Conservation (phyloP, 208 protist species). For the Zelonia costaricensis region DNA sequence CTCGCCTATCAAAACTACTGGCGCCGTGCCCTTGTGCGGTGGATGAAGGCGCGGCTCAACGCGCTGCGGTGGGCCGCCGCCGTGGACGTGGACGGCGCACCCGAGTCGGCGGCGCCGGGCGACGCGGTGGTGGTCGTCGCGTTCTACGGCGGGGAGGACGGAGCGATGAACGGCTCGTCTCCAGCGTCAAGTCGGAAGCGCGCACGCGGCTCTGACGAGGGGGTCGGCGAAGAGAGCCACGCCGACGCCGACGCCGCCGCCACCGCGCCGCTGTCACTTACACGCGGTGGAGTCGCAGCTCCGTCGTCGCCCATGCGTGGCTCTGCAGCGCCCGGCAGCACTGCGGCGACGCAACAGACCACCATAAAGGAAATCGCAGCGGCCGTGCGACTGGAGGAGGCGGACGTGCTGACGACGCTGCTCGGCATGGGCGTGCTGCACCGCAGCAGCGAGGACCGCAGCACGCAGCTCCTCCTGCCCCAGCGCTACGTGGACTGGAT, state of each 20-base stretch:
- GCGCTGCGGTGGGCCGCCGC: slow-evolving; percentile 14
- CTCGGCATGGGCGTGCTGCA: slow-evolving; percentile 80
- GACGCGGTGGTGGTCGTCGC: background rate
- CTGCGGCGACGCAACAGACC: slow-evolving; percentile 1
- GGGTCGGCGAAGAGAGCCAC: no score
- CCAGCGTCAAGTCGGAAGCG: background rate
- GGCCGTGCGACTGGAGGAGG: slow-evolving; percentile 68
- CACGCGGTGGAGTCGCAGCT: background rate
- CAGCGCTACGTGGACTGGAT: slow-evolving; percentile 49
- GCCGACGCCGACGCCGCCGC: no score
- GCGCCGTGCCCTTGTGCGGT: slow-evolving; percentile 59
- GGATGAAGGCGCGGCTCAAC: slow-evolving; percentile 45
- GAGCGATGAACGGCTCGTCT: background rate
- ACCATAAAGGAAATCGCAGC: slow-evolving; percentile 60
- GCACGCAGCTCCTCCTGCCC: slow-evolving; percentile 62
- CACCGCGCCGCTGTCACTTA: no score
- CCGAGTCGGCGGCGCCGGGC: no score
- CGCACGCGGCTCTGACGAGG: no score
- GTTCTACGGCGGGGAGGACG: background rate
- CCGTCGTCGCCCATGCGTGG: no score
- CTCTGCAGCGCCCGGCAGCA: background rate
- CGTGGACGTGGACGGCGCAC: slow-evolving; percentile 21
- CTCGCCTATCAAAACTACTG: slow-evolving; percentile 93
- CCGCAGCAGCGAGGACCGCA: slow-evolving; percentile 66
- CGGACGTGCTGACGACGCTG: slow-evolving; percentile 76